phyloP scores from a whole-genome alignment of 768 basidiomycete species.

The Leucosporidium creatinivorum region DNA sequence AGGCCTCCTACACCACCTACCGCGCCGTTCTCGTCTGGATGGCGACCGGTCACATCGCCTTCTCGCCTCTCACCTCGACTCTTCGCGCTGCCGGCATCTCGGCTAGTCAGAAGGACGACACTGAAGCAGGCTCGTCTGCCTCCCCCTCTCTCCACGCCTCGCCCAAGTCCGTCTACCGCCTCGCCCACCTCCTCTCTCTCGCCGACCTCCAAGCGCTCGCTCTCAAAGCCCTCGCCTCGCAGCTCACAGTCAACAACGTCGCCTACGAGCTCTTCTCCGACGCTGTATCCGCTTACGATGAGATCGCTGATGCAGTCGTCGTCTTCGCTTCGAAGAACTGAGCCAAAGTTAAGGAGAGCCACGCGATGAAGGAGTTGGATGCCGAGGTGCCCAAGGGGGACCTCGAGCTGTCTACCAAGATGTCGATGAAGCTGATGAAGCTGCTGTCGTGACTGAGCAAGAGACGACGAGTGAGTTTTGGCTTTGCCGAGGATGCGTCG shows the following conservation, averaged over 20 bases:
- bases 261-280: not conserved
- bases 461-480: no score
- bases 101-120: no score
- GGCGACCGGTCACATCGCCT: not conserved
- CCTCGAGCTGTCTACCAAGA: no score
- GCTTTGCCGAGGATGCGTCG: no score
- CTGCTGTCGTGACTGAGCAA: no score
- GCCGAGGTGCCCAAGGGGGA: no score
- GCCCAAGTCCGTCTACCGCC: constrained; percentile 3
- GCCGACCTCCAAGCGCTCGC: not conserved
- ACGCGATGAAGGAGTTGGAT: not conserved
- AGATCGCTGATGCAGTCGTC: not conserved
- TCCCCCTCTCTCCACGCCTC: not conserved
- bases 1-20: constrained; percentile 5
- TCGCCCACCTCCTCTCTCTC: constrained; percentile 4
- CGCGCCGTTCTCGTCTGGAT: constrained; percentile 1
- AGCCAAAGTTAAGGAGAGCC: not conserved
- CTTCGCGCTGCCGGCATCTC: not conserved
- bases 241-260: not conserved
- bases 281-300: not conserved
- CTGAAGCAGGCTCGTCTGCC: no score
- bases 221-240: not conserved
- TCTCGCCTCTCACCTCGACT: not conserved
- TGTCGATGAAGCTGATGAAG: no score
- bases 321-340: not conserved